Evolutionary conservation across 768 basidiomycete species (phyloP).

Genomic region (Saitozyma sp.): DNA sequence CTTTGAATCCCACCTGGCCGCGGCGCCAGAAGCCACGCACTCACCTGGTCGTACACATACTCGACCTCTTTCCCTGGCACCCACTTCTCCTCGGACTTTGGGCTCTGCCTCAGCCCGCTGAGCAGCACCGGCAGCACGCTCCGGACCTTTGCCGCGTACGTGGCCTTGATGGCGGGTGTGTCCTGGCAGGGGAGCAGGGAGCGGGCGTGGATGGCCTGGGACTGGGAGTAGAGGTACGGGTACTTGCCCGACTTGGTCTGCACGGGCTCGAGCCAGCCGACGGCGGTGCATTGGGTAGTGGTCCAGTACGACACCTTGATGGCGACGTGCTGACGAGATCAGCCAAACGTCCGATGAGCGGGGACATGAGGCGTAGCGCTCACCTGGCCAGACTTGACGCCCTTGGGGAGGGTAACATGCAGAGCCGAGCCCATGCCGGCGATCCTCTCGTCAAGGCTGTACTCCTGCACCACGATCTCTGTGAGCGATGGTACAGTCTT

Average conservation of each 20-base stretch:
- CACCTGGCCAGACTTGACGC: constrained; percentile 48
- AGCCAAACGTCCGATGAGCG: background rate
- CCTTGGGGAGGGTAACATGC: constrained; percentile 60
- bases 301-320: constrained; percentile 70
- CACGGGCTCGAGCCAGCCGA: constrained; percentile 84
- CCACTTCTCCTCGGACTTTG: constrained; percentile 71
- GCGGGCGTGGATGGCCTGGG: constrained; percentile 86
- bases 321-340: constrained; percentile 53
- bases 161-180: constrained; percentile 84
- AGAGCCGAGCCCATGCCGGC: constrained; percentile 76
- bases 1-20: background rate
- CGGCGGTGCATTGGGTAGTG: constrained; percentile 69
- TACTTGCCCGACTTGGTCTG: constrained; percentile 83
- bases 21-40: constrained; percentile 18
- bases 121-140: constrained; percentile 83
- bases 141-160: constrained; percentile 76
- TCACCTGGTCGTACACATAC: constrained; percentile 76
- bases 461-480: constrained; percentile 9
- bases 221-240: constrained; percentile 88
- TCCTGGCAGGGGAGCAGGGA: constrained; percentile 81
- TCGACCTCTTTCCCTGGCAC: constrained; percentile 73
- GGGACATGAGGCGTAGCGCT: constrained; percentile 1
- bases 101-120: constrained; percentile 77
- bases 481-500: background rate
- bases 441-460: constrained; percentile 22